Evolutionary conservation across 1,284 basidiomycete species (phyloP).

Genomic region (Singerocomus inundabilis): DNA sequence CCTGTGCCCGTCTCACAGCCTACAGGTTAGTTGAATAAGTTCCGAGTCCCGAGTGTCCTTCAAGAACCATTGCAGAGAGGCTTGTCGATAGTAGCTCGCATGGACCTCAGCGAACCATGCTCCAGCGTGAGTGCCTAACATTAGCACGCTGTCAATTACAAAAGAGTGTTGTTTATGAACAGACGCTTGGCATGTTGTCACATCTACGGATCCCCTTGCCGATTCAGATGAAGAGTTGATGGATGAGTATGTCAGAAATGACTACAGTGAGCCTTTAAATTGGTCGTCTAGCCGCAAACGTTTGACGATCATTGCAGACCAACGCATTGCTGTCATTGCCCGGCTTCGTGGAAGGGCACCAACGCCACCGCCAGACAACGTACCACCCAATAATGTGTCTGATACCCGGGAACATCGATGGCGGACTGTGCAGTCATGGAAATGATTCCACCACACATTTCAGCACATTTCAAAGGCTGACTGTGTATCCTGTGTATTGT

Average conservation of each 20-base stretch:
- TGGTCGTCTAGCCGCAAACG: neutral
- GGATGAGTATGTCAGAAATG: conserved; percentile 59
- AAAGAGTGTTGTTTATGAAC: conserved; percentile 5
- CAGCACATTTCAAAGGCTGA: neutral
- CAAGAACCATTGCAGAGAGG: conserved; percentile 22
- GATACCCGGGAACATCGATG: conserved; percentile 36
- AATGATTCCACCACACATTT: conserved; percentile 19
- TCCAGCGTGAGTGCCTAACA: conserved; percentile 30
- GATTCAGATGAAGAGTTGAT: conserved; percentile 71
- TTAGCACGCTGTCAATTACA: neutral
- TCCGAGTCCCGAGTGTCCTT: neutral
- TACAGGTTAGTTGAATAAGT: conserved; percentile 20
- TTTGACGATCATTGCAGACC: conserved; percentile 35
- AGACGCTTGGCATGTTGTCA: conserved; percentile 72
- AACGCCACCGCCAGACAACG: conserved; percentile 36
- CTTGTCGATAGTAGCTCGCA: conserved; percentile 13
- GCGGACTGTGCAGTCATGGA: conserved; percentile 42
- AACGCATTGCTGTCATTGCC: conserved; percentile 48
- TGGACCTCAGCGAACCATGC: conserved; percentile 37
- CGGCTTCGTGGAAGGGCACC: conserved; percentile 43
- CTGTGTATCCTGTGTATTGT: conserved; percentile 8
- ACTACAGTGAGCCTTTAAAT: conserved; percentile 52
- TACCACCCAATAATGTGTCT: conserved; percentile 9
- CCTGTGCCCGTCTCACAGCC: conserved; percentile 14
- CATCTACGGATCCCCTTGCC: conserved; percentile 58